Conservation (phyloP, 495 filamentous ascomycete genomes). For the Parathielavia appendiculata region DNA sequence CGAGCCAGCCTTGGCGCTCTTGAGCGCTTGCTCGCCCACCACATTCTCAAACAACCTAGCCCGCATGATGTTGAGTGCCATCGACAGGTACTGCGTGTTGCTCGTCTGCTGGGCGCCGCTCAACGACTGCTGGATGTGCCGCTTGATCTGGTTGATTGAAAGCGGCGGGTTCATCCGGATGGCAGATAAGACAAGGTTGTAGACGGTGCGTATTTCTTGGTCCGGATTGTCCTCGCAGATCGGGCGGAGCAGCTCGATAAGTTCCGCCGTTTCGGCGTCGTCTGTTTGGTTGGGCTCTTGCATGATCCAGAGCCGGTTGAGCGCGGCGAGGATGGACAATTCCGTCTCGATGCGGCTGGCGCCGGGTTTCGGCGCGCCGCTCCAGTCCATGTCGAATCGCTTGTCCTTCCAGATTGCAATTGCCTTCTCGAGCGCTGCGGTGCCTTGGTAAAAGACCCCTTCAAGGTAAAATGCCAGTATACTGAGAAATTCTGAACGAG, state of each 20-base stretch:
- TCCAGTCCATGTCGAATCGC: constrained; percentile 48
- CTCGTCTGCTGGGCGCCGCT: constrained; percentile 50
- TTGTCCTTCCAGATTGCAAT: constrained; percentile 59
- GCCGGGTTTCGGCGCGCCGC: constrained; percentile 31
- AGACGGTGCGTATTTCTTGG: constrained; percentile 70
- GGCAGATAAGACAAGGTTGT: constrained; percentile 69
- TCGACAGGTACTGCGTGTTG: constrained; percentile 70
- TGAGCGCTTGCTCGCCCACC: constrained; percentile 85
- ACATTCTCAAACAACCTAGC: constrained; percentile 78
- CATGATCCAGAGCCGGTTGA: constrained; percentile 81
- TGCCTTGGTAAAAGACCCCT: constrained; percentile 74
- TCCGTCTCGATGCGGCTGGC: constrained; percentile 59
- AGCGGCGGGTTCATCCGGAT: constrained; percentile 49
- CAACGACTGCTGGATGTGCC: constrained; percentile 61
- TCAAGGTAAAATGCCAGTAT: constrained; percentile 59
- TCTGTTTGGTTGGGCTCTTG: constrained; percentile 55
- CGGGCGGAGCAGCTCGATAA: constrained; percentile 62
- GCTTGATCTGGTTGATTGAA: constrained; percentile 68
- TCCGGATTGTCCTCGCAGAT: constrained; percentile 64
- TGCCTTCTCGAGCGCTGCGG: constrained; percentile 62
- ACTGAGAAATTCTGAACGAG: constrained; percentile 32
- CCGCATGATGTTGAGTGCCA: constrained; percentile 81
- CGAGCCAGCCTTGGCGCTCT: constrained; percentile 70
- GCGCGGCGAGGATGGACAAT: constrained; percentile 66
- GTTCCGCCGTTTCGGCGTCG: constrained; percentile 42